Evolutionary conservation across 345 rosid species (phyloP).

Genomic region (Corchorus capsularis): DNA sequence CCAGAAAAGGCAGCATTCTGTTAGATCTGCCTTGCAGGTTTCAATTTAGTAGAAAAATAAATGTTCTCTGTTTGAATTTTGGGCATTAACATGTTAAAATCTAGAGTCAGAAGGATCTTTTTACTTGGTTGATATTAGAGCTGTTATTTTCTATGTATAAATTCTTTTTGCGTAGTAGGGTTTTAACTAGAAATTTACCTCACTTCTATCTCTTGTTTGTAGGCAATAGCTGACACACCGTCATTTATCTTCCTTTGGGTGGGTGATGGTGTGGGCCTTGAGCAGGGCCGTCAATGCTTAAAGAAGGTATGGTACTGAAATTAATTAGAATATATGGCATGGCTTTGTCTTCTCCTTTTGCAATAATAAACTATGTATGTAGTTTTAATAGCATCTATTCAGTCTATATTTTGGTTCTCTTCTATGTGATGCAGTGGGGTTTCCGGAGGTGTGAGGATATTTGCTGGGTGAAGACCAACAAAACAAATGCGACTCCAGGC

Average conservation of each 20-base stretch:
- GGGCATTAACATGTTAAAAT: conserved; percentile 1
- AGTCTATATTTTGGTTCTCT: conserved; percentile 2
- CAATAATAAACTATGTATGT: not conserved
- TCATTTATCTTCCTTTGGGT: conserved; percentile 99
- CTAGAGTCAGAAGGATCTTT: too few relatives aligned
- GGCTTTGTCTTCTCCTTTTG: not conserved
- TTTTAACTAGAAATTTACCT: conserved; percentile 4
- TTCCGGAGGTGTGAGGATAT: conserved; percentile 98
- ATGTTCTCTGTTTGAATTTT: conserved; percentile 5
- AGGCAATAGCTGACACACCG: conserved; percentile 99
- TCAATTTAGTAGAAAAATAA: not conserved
- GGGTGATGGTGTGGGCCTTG: conserved; percentile 97
- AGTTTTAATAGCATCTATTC: not conserved
- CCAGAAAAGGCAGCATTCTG: conserved; percentile 6
- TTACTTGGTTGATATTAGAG: too few relatives aligned
- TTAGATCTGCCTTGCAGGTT: not conserved
- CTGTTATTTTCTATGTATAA: not conserved
- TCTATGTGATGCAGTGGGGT: conserved; percentile 72
- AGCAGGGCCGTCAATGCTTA: conserved; percentile 96
- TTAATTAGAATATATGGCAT: conserved; percentile 6
- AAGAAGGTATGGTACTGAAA: conserved; percentile 62
- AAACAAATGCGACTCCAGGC: conserved; percentile 87
- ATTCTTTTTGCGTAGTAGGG: not conserved
- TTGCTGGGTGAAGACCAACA: conserved; percentile 99
- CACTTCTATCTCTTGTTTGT: conserved; percentile 17